A percentile compares a stretch with the other conserved stretches of the same genome.
These are phyloP conservation scores for Periconia macrospinosa DNA, from an alignment of 2,329 filamentous ascomycete species.

Conservation along the genomic window DNA sequence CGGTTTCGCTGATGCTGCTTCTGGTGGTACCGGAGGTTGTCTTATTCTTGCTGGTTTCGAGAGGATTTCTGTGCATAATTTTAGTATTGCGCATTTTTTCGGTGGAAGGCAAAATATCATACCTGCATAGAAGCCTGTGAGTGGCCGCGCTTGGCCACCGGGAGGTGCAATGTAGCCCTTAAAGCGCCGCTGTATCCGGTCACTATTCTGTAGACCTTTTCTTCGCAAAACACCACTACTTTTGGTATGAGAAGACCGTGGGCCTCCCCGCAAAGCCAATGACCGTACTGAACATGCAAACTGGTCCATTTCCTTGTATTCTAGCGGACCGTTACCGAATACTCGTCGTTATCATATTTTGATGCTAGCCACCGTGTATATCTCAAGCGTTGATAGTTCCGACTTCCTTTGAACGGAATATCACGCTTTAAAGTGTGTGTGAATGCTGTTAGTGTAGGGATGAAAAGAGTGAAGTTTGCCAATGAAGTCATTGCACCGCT, in stretches of 20 bases:
- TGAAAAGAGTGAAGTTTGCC: background rate
- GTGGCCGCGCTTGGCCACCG: constrained; percentile 42
- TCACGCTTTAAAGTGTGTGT: background rate
- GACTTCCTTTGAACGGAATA: no score
- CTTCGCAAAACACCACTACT: constrained; percentile 7
- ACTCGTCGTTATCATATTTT: background rate
- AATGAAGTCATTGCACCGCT: constrained; percentile 37
- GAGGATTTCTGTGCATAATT: constrained; percentile 41
- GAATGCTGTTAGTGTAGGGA: background rate
- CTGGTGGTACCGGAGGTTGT: constrained; percentile 35
- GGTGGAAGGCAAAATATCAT: background rate
- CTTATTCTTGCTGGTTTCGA: constrained; percentile 29
- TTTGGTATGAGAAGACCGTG: constrained; percentile 28
- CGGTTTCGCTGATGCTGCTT: constrained; percentile 17
- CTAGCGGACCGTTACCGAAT: background rate
- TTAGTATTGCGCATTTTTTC: constrained; percentile 5
- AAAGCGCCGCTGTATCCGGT: constrained; percentile 38
- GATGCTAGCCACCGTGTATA: no score
- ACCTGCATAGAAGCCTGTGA: constrained; percentile 45
- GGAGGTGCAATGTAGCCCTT: constrained; percentile 40
- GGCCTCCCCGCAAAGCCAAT: constrained; percentile 20
- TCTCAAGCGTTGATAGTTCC: no score
- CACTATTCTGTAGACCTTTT: constrained; percentile 36
- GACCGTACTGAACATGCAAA: constrained; percentile 16
- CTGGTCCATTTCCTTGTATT: constrained; percentile 14